A percentile compares a stretch with the other conserved stretches of the same genome.
Conservation (phyloP, 2,329 filamentous ascomycete species). For the Penicillium carneum region DNA sequence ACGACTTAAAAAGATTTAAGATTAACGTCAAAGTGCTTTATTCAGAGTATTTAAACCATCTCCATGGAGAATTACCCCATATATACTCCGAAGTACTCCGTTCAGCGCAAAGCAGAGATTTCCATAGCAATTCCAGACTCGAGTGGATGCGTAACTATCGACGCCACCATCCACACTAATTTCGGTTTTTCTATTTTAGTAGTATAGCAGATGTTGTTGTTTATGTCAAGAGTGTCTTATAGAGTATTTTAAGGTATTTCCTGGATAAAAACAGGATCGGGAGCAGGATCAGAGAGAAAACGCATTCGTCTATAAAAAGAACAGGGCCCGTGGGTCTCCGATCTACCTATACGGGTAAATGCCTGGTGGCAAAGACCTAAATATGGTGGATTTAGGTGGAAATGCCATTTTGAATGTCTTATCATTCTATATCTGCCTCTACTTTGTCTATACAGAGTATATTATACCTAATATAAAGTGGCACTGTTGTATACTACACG, state of each 20-base stretch:
- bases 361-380: constrained; percentile 6
- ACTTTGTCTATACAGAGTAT: neutral
- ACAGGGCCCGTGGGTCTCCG: constrained; percentile 13
- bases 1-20: no score
- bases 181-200: neutral
- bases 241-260: neutral
- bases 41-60: neutral
- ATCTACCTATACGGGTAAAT: constrained; percentile 1
- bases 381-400: neutral
- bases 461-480: neutral
- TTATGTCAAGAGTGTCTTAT: no score
- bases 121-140: constrained; percentile 7
- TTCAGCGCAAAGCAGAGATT: constrained; percentile 4
- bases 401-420: neutral
- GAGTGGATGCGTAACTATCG: constrained; percentile 16
- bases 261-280: neutral
- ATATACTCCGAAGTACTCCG: neutral
- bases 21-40: no score
- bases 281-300: neutral
- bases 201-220: no score
- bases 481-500: neutral
- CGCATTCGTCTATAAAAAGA: constrained; percentile 11
- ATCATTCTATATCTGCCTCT: neutral
- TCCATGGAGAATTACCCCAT: neutral
- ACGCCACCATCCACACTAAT: constrained; percentile 12